phyloP scores from a whole-genome alignment of 768 basidiomycete species.

The Guyanaporus albipodus region DNA sequence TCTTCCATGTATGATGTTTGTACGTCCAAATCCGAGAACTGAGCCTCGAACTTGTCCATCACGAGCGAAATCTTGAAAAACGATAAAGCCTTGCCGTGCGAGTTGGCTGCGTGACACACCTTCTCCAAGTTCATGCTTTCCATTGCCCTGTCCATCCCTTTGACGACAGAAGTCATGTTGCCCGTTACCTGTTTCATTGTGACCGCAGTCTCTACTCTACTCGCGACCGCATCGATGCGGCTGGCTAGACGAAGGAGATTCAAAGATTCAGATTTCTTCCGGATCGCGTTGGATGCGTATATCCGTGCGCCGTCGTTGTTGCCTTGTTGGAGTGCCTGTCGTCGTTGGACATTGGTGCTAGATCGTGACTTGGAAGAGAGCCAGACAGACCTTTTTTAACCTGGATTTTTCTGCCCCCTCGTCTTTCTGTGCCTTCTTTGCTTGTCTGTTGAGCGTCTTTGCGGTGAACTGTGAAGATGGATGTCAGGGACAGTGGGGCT shows the following conservation, averaged over 20 bases:
- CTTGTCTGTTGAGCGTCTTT: slow-evolving; percentile 90
- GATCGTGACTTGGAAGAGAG: background rate
- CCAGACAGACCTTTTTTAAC: slow-evolving; percentile 77
- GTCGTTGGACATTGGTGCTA: background rate
- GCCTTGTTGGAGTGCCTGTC: slow-evolving; percentile 90
- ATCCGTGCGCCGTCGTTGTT: slow-evolving; percentile 97
- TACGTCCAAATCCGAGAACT: slow-evolving; percentile 96
- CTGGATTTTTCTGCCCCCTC: slow-evolving; percentile 84
- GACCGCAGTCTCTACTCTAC: slow-evolving; percentile 95
- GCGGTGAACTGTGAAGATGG: slow-evolving; percentile 78
- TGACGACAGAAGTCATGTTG: slow-evolving; percentile 94
- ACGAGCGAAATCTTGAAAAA: slow-evolving; percentile 82
- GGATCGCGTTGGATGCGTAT: slow-evolving; percentile 96
- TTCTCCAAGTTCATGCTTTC: slow-evolving; percentile 97
- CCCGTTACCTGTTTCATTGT: slow-evolving; percentile 97
- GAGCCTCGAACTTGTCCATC: slow-evolving; percentile 98
- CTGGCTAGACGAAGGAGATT: slow-evolving; percentile 89
- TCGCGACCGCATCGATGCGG: slow-evolving; percentile 94
- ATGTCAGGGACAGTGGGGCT: slow-evolving; percentile 13
- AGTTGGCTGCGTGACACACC: slow-evolving; percentile 43
- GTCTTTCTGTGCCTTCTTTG: slow-evolving; percentile 97
- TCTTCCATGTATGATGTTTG: slow-evolving; percentile 99
- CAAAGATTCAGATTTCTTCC: slow-evolving; percentile 93
- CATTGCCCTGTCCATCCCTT: slow-evolving; percentile 99
- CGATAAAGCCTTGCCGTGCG: background rate